Base-by-base conservation (phyloP, 257 asterid genomes). In the Euphrasia confusa region DNA sequence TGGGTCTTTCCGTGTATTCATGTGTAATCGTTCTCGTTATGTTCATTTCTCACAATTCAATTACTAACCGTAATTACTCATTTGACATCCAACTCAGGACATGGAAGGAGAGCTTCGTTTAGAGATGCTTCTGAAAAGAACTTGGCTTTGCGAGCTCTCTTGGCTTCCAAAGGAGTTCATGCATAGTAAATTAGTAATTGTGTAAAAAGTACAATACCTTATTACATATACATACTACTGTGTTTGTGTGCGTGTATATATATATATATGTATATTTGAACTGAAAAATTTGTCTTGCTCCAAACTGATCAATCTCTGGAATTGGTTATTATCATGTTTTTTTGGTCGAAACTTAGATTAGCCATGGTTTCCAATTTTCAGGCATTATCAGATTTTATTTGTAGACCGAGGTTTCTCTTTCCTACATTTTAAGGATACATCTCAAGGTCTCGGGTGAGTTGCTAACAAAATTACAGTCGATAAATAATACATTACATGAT, bases 71-170 rank as follows among this genome's bases (percentile, higher is more conserved):
- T 45, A 4, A n/a, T 45, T n/a, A 2, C 17, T 45, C 52, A 45
- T 45, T 3, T 10, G n/a, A 45, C 7, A n/a, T 45, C 9, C 57
- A 42, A 28, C 58, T 35, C 80, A 81, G 84, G 88, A 17, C 88
- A 81, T 64, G 79, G 81, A 55, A 76, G 88, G 76, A 78, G 83
- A 72, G 77, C 74, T 60, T 21, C 72, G 44, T 81, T 69, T 62
- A 50, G 54, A 37, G 75, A 81, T 70, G 66, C 54, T 45, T 63
- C 77, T 12, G 78, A 76, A 35, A 81, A 79, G 63, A 67, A 81
- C 61, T 30, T 37, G 68, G 72, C 70, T 49, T 67, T 79, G 74
- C 63, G 53, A 70, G 77, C 79, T 67, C 60, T 79, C 69, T 69
- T 81, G 63, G 73, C 72, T 59, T 53, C 70, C 54, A 76, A 56